Evolutionary conservation across 2,329 filamentous ascomycete species (phyloP), one percentile per base, ranked within the genome.

Genomic region (Rhinocladiella mackenziei): DNA sequence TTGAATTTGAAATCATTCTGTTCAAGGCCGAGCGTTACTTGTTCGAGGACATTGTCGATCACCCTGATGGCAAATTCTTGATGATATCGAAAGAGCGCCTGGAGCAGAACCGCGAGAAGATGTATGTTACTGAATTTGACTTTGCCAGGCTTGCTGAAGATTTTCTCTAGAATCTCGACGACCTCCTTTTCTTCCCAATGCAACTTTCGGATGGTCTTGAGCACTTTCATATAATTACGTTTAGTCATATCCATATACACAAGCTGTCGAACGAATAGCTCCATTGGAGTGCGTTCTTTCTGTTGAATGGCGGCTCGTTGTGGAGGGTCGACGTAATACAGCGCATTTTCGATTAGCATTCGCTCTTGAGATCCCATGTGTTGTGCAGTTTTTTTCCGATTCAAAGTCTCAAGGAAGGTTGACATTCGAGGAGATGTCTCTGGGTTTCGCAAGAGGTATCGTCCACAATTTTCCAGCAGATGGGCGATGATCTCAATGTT

Each of bases 401-500:
- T 87, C 10, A 98, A 72, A 0, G 89, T 98, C 65, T 98, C 92
- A 17, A 98, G 69, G 63, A 98, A 98, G 1, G 87, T 91, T 1
- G 76, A 73, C 92, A 98, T 98, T 31, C 92, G 82, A 6, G 91
- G 91, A 7, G 86, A 84, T 0, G 94, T 97, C 51, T 97, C 89
- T 0, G 88, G 83, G 56, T 92, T 97, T 37, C 91, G 86, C 46
- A 98, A 76, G 15, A 98, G 73, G 65, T 96, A 98, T 13, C 92
- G 81, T 31, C 92, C 92, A 60, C 94, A 98, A 54, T 97, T 97
- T 64, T 98, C 92, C 15, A 98, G 75, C 19, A 98, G 74, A 60
- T 94, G 94, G 60, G 89, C 94, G 53, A 98, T 91, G 57, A 98
- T 96, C 65, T 98, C 94, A 53, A 98, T 96, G 60, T 98, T 98